Percentiles rank a stretch among this genome's conserved stretches.
phyloP scores from a whole-genome alignment of 2,329 filamentous ascomycete genomes.

The Chlorencoelia australis region DNA sequence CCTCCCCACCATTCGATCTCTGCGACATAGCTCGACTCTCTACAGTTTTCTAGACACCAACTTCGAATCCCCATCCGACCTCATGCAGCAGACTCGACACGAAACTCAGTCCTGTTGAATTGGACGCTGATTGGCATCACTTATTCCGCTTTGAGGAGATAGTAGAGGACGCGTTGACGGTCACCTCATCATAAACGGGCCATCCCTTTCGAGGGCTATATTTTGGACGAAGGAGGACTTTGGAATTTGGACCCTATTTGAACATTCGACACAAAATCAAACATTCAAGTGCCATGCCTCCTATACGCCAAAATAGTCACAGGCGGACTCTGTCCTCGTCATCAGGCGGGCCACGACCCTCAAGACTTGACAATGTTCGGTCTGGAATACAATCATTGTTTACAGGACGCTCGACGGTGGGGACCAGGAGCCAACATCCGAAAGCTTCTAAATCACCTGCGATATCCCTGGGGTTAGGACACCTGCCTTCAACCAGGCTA shows the following conservation, averaged over 20 bases:
- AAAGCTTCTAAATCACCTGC: constrained; percentile 41
- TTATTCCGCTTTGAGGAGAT: constrained; percentile 7
- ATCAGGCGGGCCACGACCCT: constrained; percentile 9
- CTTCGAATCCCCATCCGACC: constrained; percentile 13
- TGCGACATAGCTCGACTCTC: no score
- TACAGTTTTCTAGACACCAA: constrained; percentile 4
- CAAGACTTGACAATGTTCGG: constrained; percentile 19
- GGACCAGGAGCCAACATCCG: constrained; percentile 12
- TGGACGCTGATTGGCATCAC: no score
- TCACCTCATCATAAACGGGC: constrained; percentile 10
- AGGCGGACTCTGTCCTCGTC: constrained; percentile 12
- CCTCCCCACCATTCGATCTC: no score
- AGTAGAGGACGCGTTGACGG: constrained; percentile 16
- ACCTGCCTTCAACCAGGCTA: no score
- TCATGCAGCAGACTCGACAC: constrained; percentile 18
- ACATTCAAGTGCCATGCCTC: constrained; percentile 15
- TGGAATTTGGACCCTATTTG: constrained; percentile 8
- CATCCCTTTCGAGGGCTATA: constrained; percentile 8
- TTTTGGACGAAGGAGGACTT: constrained; percentile 5
- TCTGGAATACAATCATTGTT: constrained; percentile 20
- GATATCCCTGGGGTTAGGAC: no score
- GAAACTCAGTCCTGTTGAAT: constrained; percentile 20
- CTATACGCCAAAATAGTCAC: constrained; percentile 7
- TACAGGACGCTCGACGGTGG: constrained; percentile 20
- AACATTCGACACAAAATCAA: constrained; percentile 6